Evolutionary conservation across 257 asterid genomes (phyloP).

Genomic region (Cinchona pubescens): DNA sequence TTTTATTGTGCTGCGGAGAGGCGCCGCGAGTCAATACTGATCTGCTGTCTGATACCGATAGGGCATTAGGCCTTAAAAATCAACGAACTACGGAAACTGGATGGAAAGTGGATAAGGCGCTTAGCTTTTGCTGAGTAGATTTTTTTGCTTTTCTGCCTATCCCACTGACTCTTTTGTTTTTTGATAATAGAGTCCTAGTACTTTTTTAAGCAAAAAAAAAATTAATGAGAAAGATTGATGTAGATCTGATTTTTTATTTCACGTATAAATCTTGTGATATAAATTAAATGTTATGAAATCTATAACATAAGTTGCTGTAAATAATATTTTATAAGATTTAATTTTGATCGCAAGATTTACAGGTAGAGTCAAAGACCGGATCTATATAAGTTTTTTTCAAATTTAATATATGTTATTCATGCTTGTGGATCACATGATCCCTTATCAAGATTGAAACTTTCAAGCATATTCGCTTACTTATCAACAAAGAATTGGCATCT

Average conservation of each 20-base stretch:
- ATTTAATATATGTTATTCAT: no score
- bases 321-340: no score
- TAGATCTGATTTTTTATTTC: no score
- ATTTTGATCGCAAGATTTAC: no score
- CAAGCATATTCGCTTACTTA: neutral
- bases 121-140: conserved; percentile 17
- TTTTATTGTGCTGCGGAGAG: conserved; percentile 5
- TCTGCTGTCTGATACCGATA: neutral
- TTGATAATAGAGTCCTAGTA: neutral
- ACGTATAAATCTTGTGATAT: no score
- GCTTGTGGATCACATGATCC: neutral
- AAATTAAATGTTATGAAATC: no score
- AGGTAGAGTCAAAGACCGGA: no score
- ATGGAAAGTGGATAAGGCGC: conserved; percentile 22
- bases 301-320: no score
- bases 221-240: no score
- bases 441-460: neutral
- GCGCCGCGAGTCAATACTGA: conserved; percentile 10
- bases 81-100: neutral
- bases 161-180: neutral
- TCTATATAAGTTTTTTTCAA: no score
- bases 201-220: neutral
- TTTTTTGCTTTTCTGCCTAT: neutral
- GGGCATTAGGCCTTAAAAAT: no score
- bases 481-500: no score